phyloP scores from a whole-genome alignment of 768 basidiomycete species.

The Rhodotorula graminis region DNA sequence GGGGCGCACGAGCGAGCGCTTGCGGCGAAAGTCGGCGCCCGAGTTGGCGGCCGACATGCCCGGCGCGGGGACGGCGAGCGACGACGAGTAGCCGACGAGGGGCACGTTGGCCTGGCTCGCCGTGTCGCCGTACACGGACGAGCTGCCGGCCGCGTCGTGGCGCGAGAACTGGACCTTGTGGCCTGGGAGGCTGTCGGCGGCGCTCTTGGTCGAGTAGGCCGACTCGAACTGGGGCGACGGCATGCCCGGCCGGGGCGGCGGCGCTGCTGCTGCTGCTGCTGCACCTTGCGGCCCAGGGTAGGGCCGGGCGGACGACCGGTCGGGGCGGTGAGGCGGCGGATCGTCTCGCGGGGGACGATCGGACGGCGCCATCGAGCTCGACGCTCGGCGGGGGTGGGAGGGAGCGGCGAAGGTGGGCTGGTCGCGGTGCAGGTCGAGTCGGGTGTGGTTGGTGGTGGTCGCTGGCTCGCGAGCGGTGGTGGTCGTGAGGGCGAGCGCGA shows the following conservation, averaged over 20 bases:
- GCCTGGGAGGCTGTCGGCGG: background rate
- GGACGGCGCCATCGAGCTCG: background rate
- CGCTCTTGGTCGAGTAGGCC: background rate
- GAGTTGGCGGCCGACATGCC: background rate
- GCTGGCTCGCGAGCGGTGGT: no score
- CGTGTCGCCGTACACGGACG: background rate
- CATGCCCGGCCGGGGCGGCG: background rate
- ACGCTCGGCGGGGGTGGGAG: no score
- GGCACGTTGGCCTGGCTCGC: constrained; percentile 22
- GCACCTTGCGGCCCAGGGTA: background rate
- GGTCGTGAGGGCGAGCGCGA: no score
- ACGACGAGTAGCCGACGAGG: constrained; percentile 17
- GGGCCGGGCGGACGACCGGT: no score
- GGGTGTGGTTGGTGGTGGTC: no score
- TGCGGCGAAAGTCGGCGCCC: constrained; percentile 55
- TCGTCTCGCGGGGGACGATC: constrained; percentile 1
- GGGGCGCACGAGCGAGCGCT: constrained; percentile 85
- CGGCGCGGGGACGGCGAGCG: background rate
- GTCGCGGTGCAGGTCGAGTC: no score
- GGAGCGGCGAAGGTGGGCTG: no score
- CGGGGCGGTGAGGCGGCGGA: background rate
- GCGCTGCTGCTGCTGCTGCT: no score
- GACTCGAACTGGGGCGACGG: background rate
- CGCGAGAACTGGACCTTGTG: constrained; percentile 18
- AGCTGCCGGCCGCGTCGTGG: background rate